Evolutionary conservation across 163 green algal genomes (phyloP).

Genomic region (Botryococcus braunii): DNA sequence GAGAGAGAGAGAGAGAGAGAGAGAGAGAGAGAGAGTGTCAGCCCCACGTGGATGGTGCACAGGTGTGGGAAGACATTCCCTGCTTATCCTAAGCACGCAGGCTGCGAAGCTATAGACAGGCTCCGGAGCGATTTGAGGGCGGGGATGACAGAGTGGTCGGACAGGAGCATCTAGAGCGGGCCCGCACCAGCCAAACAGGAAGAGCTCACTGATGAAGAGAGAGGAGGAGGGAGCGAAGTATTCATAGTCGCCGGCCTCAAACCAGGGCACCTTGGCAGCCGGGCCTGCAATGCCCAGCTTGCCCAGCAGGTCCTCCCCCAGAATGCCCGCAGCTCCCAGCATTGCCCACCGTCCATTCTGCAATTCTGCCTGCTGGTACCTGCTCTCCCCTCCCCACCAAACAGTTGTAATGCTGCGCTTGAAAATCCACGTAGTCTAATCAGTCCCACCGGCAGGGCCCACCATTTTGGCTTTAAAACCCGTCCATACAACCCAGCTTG

Average conservation of each 20-base stretch:
- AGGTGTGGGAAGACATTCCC: too few relatives aligned
- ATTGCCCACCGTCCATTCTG: constrained; percentile 70
- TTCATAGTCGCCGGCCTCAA: neutral
- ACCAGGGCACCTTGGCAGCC: neutral
- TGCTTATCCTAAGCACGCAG: too few relatives aligned
- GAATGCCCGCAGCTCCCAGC: constrained; percentile 58
- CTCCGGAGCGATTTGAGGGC: too few relatives aligned
- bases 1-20: too few relatives aligned
- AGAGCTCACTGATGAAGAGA: neutral
- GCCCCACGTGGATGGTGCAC: too few relatives aligned
- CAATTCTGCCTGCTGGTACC: constrained; percentile 39
- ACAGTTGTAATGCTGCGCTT: neutral
- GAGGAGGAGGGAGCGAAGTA: neutral
- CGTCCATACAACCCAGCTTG: neutral
- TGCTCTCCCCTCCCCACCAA: constrained; percentile 11
- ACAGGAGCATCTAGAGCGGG: constrained; percentile 66
- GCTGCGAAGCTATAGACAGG: too few relatives aligned
- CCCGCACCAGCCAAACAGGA: constrained; percentile 43
- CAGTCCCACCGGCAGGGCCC: neutral
- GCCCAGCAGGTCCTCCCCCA: constrained; percentile 38
- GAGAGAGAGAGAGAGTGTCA: too few relatives aligned
- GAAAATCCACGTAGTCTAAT: neutral
- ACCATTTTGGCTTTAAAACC: neutral
- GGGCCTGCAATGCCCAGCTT: too few relatives aligned
- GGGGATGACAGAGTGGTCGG: constrained; percentile 46